A percentile compares a stretch with the other conserved stretches of the same genome.
These are phyloP conservation scores for Venturia aucupariae DNA, from an alignment of 2,329 filamentous ascomycete genomes.

Conservation along the genomic window DNA sequence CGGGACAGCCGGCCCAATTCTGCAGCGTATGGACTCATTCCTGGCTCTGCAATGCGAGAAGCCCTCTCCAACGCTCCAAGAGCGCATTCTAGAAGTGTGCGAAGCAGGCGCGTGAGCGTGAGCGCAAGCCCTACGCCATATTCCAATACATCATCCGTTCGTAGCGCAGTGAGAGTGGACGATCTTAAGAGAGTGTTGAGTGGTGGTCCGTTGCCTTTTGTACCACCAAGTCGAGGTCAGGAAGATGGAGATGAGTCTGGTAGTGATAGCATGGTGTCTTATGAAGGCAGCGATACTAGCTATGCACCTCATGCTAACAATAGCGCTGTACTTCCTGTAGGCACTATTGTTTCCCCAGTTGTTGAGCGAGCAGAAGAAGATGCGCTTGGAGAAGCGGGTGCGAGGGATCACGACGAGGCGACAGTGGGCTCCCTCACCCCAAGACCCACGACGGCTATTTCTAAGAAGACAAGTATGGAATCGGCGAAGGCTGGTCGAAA, in stretches of 20 bases:
- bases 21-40: background rate
- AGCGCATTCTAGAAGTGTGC: constrained; percentile 6
- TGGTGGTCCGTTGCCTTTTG: constrained; percentile 9
- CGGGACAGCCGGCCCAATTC: constrained; percentile 5
- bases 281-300: constrained; percentile 11
- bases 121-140: constrained; percentile 15
- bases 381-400: background rate
- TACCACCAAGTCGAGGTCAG: constrained; percentile 5
- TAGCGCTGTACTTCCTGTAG: background rate
- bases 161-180: constrained; percentile 34
- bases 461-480: background rate
- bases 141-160: constrained; percentile 28
- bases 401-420: background rate
- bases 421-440: constrained; percentile 14
- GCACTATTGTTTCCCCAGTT: background rate
- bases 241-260: constrained; percentile 12
- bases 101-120: constrained; percentile 6
- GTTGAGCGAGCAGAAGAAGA: constrained; percentile 1
- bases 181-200: constrained; percentile 38
- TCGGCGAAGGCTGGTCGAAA: background rate
- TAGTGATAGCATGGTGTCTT: constrained; percentile 15
- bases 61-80: background rate
- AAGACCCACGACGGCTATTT: constrained; percentile 9
- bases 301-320: constrained; percentile 7
- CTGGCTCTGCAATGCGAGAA: constrained; percentile 11